Percentiles rank a stretch among this genome's conserved stretches.
phyloP scores from a whole-genome alignment of 257 asterid species.

The Solanum infundibuliforme region DNA sequence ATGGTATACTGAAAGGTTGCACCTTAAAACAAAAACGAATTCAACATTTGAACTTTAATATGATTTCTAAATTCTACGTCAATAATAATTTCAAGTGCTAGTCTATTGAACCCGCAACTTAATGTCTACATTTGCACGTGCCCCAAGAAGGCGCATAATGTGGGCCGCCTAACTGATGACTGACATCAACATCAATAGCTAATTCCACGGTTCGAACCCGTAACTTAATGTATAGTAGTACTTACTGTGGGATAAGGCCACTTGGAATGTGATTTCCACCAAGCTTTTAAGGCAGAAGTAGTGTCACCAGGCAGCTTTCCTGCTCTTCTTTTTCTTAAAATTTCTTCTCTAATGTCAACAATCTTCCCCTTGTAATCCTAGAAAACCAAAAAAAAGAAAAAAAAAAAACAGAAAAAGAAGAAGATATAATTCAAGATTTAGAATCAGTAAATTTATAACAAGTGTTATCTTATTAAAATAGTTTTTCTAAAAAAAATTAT shows the following conservation, averaged over 20 bases:
- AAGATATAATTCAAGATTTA: not conserved
- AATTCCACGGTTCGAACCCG: accelerated
- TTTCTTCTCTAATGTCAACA: not conserved
- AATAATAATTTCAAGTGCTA: not conserved
- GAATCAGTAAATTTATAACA: too few species aligned
- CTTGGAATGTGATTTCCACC: not conserved
- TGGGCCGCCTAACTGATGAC: not conserved
- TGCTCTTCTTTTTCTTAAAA: not conserved
- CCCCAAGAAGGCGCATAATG: not conserved
- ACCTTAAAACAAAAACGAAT: not conserved
- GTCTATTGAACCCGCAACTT: too few species aligned
- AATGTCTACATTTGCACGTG: too few species aligned
- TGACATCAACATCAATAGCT: not conserved
- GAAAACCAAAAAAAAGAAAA: not conserved
- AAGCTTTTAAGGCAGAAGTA: not conserved
- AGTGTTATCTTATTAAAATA: not conserved
- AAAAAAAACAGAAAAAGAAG: too few species aligned
- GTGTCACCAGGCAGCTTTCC: not conserved
- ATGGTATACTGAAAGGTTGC: not conserved
- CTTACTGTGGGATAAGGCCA: not conserved
- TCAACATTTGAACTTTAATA: not conserved
- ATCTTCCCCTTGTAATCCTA: not conserved
- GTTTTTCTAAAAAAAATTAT: too few species aligned
- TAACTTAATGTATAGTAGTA: not conserved
- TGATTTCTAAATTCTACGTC: not conserved